Base-by-base conservation (phyloP, 2,329 filamentous ascomycete species). In the Colletotrichum sp. region DNA sequence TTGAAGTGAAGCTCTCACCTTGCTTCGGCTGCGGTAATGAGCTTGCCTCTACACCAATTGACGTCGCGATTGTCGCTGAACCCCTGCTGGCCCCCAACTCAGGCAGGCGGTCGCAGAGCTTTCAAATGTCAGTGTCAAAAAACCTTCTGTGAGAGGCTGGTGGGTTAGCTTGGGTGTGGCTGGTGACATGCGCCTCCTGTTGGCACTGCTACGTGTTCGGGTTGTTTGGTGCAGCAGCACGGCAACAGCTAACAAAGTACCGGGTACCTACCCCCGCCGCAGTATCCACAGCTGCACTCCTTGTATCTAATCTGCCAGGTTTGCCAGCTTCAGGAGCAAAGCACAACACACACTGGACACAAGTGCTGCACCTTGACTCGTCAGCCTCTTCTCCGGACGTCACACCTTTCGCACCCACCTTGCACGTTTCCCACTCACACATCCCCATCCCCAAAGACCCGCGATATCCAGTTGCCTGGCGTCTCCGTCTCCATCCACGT, bases 261-360 rank as follows among this genome's bases (percentile, higher is more conserved):
- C 26, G 13, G 34, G 32, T 73, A 69, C 69, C 24, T 56, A n/a
- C 32, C 36, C 67, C 48, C 28, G 34, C 38, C 21, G 24, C 9
- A 4, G 26, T 75, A 62, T 64, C 73, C 73, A 75, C 73, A 43
- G 34, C 58, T 34, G 36, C 34, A 69, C 64, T 59, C 73, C 64
- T 73, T 75, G 69, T 73, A 75, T 73, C 73, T 74, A 66, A 74
- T 69, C 58, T 75, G 73, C 73, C 59, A 69, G 69, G 73, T 55
- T 71, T 71, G 52, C 67, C 34, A 75, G 73, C 73, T 75, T 75
- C 73, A 75, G 69, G 73, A 73, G 73, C 69, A 61, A 62, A 63
- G 61, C 58, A 30, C 16, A 62, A 34, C 59, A 26, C 59, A 62
- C 4, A 32, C 24, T 38, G 34, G 18, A 67, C 43, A 21, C 43